Percentiles rank a stretch among this genome's conserved stretches.
Conservation (phyloP, 148 eudicot species). For the Selenicereus undatus region DNA sequence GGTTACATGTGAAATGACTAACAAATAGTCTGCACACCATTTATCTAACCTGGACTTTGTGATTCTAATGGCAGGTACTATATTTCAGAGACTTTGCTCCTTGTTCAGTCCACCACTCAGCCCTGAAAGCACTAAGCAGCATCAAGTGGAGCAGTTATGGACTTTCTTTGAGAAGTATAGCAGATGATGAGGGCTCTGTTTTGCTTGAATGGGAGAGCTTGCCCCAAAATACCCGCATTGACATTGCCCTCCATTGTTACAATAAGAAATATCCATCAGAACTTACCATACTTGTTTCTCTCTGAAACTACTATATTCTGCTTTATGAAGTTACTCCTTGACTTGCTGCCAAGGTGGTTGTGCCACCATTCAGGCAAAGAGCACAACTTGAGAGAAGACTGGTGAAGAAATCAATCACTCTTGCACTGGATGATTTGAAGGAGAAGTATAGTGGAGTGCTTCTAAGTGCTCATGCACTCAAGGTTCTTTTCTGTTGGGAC, state of each 20-base stretch:
- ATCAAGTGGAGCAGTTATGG: slow-evolving; percentile 81
- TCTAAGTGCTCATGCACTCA: slow-evolving; percentile 72
- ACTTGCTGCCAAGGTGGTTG: slow-evolving; percentile 44
- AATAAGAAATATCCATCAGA: slow-evolving; percentile 67
- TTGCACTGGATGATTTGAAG: slow-evolving; percentile 77
- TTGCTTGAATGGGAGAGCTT: slow-evolving; percentile 80
- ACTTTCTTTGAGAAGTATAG: slow-evolving; percentile 42
- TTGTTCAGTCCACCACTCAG: slow-evolving; percentile 48
- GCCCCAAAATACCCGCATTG: slow-evolving; percentile 54
- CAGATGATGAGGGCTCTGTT: slow-evolving; percentile 46
- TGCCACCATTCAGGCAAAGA: slow-evolving; percentile 34
- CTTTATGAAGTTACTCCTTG: slow-evolving; percentile 41
- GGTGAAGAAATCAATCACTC: slow-evolving; percentile 54
- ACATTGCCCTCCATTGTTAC: slow-evolving; percentile 69
- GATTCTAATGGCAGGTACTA: slow-evolving; percentile 45
- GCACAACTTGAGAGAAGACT: slow-evolving; percentile 40
- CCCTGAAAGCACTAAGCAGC: slow-evolving; percentile 57
- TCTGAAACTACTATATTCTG: slow-evolving; percentile 3
- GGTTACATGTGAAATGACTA: slow-evolving; percentile 1
- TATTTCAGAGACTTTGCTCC: slow-evolving; percentile 78
- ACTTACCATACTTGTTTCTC: slow-evolving; percentile 14
- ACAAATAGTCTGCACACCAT: background rate
- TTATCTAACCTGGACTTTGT: slow-evolving; percentile 16
- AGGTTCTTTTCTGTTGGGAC: slow-evolving; percentile 40
- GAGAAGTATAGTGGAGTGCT: slow-evolving; percentile 66